Evolutionary conservation across 1,139 yeast genomes (phyloP).

Genomic region (Geotrichum bryndzae): DNA sequence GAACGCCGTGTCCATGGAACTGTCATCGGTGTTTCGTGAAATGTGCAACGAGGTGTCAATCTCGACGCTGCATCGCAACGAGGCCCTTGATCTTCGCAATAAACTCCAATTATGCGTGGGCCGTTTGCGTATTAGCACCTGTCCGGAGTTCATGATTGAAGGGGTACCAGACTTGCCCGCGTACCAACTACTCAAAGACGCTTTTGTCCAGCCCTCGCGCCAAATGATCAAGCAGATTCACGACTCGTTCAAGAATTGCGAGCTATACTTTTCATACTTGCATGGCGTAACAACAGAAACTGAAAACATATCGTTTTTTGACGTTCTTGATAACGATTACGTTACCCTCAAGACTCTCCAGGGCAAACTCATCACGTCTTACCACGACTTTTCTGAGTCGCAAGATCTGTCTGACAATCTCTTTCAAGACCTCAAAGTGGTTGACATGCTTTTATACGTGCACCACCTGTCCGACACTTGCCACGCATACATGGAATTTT

Average conservation of each 20-base stretch:
- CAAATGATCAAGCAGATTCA: slow-evolving; percentile 18
- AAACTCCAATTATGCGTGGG: slow-evolving; percentile 38
- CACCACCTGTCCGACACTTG: slow-evolving; percentile 20
- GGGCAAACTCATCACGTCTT: slow-evolving; percentile 1
- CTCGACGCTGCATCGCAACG: slow-evolving; percentile 34
- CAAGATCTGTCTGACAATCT: slow-evolving; percentile 2
- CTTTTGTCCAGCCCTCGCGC: slow-evolving; percentile 13
- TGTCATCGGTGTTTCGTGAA: slow-evolving; percentile 43
- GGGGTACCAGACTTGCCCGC: neutral
- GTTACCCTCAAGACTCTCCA: neutral
- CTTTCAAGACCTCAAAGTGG: slow-evolving; percentile 8
- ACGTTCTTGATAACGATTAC: slow-evolving; percentile 1
- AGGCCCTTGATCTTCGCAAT: slow-evolving; percentile 39
- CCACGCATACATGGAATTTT: slow-evolving; percentile 14
- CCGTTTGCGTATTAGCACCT: slow-evolving; percentile 41
- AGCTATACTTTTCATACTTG: slow-evolving; percentile 18
- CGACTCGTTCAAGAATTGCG: slow-evolving; percentile 18
- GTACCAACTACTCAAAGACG: neutral
- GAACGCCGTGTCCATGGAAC: slow-evolving; percentile 32
- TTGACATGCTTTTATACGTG: slow-evolving; percentile 17
- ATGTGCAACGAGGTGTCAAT: slow-evolving; percentile 40
- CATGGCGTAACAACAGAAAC: slow-evolving; percentile 8
- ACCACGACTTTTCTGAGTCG: slow-evolving; percentile 5
- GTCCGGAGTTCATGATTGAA: slow-evolving; percentile 20
- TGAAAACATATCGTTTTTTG: slow-evolving; percentile 3